Percentiles rank a stretch among this genome's conserved stretches.
phyloP scores from a whole-genome alignment of 768 basidiomycete genomes.

The Megacollybia marginata region DNA sequence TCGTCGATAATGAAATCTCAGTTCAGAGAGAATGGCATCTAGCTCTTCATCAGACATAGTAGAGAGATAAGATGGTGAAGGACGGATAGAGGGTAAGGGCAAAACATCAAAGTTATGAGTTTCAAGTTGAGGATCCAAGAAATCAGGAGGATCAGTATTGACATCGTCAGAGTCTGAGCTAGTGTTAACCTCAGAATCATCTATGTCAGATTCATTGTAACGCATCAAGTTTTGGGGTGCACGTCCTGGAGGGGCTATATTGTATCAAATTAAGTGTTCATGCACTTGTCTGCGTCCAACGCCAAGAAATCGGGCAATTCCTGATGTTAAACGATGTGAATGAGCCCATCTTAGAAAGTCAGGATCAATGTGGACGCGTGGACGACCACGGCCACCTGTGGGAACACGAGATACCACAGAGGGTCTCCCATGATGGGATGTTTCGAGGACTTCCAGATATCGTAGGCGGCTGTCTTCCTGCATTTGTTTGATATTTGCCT shows the following conservation, averaged over 20 bases:
- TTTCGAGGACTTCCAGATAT: neutral
- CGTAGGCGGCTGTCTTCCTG: neutral
- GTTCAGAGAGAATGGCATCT: constrained; percentile 10
- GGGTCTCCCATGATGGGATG: too few species aligned
- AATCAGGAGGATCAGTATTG: neutral
- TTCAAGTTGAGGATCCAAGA: neutral
- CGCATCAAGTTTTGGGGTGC: neutral
- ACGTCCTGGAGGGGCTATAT: constrained; percentile 1
- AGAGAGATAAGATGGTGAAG: constrained; percentile 3
- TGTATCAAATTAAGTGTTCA: neutral
- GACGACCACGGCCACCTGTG: neutral
- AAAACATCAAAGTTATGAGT: too few species aligned
- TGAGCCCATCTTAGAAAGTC: neutral
- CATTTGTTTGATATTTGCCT: neutral
- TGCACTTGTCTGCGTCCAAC: neutral
- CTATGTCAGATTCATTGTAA: constrained; percentile 3
- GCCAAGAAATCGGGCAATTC: neutral
- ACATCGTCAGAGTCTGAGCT: neutral
- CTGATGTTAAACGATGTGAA: neutral
- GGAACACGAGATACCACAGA: neutral
- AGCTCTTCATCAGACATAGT: constrained; percentile 15
- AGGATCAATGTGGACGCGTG: neutral
- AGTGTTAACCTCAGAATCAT: neutral
- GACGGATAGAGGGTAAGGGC: neutral
- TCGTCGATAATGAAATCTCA: constrained; percentile 14